These are phyloP conservation scores for Pueraria montana DNA, from an alignment of 306 rosid genomes.

Conservation along the genomic window DNA sequence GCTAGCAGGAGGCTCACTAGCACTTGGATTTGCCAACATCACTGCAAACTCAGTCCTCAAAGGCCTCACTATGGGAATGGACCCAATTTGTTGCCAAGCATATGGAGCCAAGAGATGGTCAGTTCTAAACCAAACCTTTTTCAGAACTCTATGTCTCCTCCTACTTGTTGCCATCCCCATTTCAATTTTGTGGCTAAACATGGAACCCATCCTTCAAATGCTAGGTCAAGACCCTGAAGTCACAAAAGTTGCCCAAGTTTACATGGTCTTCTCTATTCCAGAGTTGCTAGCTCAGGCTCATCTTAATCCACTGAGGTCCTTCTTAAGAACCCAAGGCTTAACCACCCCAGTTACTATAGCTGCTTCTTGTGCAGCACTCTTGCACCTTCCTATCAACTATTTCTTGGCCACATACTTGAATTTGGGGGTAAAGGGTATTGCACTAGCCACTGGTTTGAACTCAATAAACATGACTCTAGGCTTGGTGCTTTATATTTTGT, in stretches of 20 bases:
- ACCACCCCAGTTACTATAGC: conserved; percentile 74
- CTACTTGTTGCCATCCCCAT: conserved; percentile 78
- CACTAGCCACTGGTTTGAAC: conserved; percentile 80
- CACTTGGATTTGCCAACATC: conserved; percentile 84
- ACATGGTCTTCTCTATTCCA: conserved; percentile 80
- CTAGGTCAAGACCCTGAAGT: conserved; percentile 89
- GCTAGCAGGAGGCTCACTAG: conserved; percentile 90
- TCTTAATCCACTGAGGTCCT: conserved; percentile 69
- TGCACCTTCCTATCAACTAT: conserved; percentile 81
- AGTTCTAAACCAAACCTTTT: conserved; percentile 75
- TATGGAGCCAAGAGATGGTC: conserved; percentile 81
- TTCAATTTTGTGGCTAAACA: conserved; percentile 74
- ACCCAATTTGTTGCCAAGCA: conserved; percentile 96
- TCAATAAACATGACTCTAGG: conserved; percentile 70
- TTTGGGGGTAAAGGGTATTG: conserved; percentile 82
- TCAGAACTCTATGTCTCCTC: conserved; percentile 76
- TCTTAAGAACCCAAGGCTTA: conserved; percentile 83
- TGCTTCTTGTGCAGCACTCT: conserved; percentile 67
- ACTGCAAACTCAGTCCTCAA: conserved; percentile 80
- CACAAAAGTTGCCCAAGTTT: conserved; percentile 75
- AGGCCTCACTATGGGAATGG: conserved; percentile 90
- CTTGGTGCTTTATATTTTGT: conserved; percentile 61
- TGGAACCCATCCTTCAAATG: conserved; percentile 68
- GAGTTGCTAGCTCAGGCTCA: conserved; percentile 85
- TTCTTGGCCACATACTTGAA: conserved; percentile 63